Conservation (phyloP, 768 basidiomycete genomes). For the Boletus vermiculosoides region DNA sequence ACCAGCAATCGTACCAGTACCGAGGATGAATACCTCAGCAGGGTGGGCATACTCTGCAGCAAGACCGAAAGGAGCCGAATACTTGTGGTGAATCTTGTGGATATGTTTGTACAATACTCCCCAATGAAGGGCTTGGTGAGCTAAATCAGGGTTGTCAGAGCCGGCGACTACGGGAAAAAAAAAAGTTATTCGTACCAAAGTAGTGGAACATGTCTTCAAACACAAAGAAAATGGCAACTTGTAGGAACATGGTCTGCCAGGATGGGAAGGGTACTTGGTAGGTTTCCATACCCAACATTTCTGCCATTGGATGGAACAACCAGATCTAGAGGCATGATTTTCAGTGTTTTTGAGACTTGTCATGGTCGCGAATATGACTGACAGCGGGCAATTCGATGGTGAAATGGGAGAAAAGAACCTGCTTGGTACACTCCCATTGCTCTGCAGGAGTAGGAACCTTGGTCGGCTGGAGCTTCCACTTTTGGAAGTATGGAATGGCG, state of each 20-base stretch:
- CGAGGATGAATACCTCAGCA: constrained; percentile 92
- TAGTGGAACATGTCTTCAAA: constrained; percentile 98
- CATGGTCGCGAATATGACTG: constrained; percentile 26
- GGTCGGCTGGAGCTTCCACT: constrained; percentile 89
- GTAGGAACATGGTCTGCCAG: constrained; percentile 64
- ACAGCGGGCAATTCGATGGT: constrained; percentile 91
- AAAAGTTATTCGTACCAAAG: constrained; percentile 49
- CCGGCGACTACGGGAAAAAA: neutral
- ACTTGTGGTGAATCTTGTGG: constrained; percentile 98
- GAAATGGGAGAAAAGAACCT: constrained; percentile 92
- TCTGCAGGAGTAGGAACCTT: constrained; percentile 79
- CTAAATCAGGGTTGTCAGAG: constrained; percentile 37
- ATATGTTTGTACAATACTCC: constrained; percentile 86
- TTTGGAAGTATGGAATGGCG: constrained; percentile 86
- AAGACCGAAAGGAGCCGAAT: constrained; percentile 94
- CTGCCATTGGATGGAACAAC: constrained; percentile 89
- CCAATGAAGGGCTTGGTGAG: constrained; percentile 87
- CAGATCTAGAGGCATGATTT: constrained; percentile 57
- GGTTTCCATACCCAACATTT: constrained; percentile 84
- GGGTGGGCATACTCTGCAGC: constrained; percentile 99
- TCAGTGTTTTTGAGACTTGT: neutral
- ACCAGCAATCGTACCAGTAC: constrained; percentile 85
- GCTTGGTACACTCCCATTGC: constrained; percentile 96
- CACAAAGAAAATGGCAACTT: constrained; percentile 87
- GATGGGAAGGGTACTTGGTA: constrained; percentile 91